Percentiles rank a stretch among this genome's conserved stretches.
phyloP scores from a whole-genome alignment of 2,329 filamentous ascomycete genomes.

The Colletotrichum truncatum region DNA sequence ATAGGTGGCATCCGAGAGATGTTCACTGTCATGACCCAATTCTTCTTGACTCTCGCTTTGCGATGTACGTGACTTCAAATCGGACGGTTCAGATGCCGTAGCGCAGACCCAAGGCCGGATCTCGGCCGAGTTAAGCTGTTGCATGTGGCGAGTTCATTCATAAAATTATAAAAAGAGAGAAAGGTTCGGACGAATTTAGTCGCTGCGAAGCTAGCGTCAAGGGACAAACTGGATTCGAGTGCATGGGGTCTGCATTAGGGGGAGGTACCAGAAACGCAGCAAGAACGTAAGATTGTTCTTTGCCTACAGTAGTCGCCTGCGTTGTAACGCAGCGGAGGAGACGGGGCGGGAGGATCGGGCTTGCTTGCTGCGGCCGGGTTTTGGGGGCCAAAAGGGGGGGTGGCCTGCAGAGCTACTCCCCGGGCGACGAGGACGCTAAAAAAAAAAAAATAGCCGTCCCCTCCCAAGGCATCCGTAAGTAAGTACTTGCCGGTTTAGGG shows the following conservation, averaged over 20 bases:
- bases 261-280: neutral
- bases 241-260: neutral
- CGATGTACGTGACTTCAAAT: too few species aligned
- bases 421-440: too few species aligned
- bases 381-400: neutral
- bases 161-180: neutral
- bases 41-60: too few species aligned
- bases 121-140: too few species aligned
- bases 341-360: neutral
- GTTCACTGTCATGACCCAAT: constrained; percentile 7
- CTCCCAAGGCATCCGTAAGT: too few species aligned
- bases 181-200: neutral
- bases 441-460: too few species aligned
- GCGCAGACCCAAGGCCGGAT: too few species aligned
- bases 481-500: too few species aligned
- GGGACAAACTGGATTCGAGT: too few species aligned
- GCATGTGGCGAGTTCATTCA: neutral
- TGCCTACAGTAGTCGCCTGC: neutral
- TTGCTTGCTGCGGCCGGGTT: constrained; percentile 12
- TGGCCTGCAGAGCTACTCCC: too few species aligned
- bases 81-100: too few species aligned
- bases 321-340: neutral
- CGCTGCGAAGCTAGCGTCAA: neutral
- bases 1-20: constrained; percentile 21
- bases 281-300: too few species aligned